Evolutionary conservation across 2,329 filamentous ascomycete species (phyloP), one percentile per base, ranked within the genome.

Genomic region (Calonectria fujianensis): DNA sequence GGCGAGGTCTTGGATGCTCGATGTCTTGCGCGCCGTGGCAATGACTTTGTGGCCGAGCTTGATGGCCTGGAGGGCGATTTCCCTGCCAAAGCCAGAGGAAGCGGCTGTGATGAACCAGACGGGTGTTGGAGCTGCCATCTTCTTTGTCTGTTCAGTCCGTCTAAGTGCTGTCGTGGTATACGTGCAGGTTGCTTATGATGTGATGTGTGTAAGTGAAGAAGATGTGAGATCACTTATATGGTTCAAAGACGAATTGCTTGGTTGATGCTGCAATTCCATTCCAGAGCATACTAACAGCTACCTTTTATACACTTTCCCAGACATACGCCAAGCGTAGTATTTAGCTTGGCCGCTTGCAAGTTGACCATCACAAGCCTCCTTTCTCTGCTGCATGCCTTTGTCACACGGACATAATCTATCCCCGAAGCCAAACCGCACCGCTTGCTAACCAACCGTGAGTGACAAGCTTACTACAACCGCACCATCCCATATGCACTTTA

Each of bases 91-190:
- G 66, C 90, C 89, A 24, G 86, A 89, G 29, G 88, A 89, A 59
- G 86, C 86, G 32, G 88, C 90, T 14, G 87, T 87, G 79, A 91
- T 87, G 82, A 91, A 87, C 89, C 90, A 91, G 37, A 89, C 85
- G 57, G 83, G 85, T 3, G 75, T 76, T 63, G 75, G 64, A 54
- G 75, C 67, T 20, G 48, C 63, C 70, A 74, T 77, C 32, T 52
- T 65, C 9, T 11, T 9, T 32, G n/a, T 35, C 32, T 24, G 24
- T 69, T 45, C 31, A 41, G 24, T 64, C 27, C 29, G 51, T 61
- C 39, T 31, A 50, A 41, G 37, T 69, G 48, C 24, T 24, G 24
- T 8, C 52, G 29, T 16, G 54, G 39, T 69, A 63, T 41, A 52
- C 31, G 39, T 54, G 37, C 9, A 10, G 14, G 35, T 16, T 52